Percentiles rank a stretch among this genome's conserved stretches.
Evolutionary conservation across 148 eudicot genomes (phyloP).

Genomic region (Arbutus unedo): DNA sequence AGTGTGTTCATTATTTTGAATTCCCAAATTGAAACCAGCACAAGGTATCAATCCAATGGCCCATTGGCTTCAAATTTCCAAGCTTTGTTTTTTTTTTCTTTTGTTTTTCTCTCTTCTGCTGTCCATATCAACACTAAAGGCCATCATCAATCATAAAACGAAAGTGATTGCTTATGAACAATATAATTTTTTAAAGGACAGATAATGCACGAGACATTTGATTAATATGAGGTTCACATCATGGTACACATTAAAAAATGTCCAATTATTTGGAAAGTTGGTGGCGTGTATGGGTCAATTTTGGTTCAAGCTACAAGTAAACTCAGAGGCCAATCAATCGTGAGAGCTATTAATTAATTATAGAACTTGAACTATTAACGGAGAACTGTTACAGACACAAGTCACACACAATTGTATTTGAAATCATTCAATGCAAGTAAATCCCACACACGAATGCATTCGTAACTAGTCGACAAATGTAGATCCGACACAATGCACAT

Average conservation of each 20-base stretch:
- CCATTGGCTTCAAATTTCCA: not conserved
- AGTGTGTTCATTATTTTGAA: not conserved
- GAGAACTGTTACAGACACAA: too few relatives aligned
- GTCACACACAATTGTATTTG: too few relatives aligned
- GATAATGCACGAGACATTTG: not conserved
- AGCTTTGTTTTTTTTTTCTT: too few relatives aligned
- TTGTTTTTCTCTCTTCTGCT: not conserved
- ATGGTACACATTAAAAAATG: not conserved
- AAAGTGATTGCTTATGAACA: not conserved
- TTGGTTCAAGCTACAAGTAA: not conserved
- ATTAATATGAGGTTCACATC: not conserved
- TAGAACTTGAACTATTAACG: too few relatives aligned
- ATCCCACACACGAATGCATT: too few relatives aligned
- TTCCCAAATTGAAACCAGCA: not conserved
- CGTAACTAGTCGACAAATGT: too few relatives aligned
- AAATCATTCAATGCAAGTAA: too few relatives aligned
- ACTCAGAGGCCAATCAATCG: not conserved
- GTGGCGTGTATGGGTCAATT: not conserved
- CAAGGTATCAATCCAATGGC: not conserved
- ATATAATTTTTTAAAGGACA: not conserved
- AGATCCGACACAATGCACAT: too few relatives aligned
- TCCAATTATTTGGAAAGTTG: not conserved
- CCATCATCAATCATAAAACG: not conserved
- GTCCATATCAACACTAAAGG: not conserved
- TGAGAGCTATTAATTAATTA: too few relatives aligned